These are phyloP conservation scores for Coniella vitis DNA, from an alignment of 2,329 filamentous ascomycete species.

Conservation along the genomic window DNA sequence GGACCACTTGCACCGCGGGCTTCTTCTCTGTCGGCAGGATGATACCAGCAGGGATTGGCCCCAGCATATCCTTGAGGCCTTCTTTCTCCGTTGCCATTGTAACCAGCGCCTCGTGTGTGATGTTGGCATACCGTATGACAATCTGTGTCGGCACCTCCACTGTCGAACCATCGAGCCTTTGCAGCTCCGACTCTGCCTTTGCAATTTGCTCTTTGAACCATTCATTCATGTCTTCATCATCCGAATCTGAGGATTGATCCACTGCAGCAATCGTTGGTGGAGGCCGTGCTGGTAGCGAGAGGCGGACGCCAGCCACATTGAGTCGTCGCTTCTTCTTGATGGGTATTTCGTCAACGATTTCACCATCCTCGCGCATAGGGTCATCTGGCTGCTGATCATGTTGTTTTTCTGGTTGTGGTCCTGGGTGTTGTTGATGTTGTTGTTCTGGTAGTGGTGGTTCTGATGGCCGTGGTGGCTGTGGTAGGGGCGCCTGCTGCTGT, in stretches of 20 bases:
- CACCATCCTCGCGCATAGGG: conserved; percentile 12
- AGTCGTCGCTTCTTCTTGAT: conserved; percentile 22
- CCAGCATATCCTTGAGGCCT: conserved; percentile 36
- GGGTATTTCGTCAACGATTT: conserved; percentile 13
- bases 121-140: conserved; percentile 38
- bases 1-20: conserved; percentile 16
- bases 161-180: conserved; percentile 35
- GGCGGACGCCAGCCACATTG: conserved; percentile 27
- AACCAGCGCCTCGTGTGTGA: conserved; percentile 43
- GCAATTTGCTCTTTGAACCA: conserved; percentile 48
- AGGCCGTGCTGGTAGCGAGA: conserved; percentile 34
- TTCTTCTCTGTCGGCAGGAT: conserved; percentile 17
- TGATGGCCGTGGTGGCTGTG: too few relatives aligned
- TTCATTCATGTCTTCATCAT: conserved; percentile 53
- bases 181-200: conserved; percentile 43
- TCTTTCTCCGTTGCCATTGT: conserved; percentile 40
- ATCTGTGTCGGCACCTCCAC: conserved; percentile 34
- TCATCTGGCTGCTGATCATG: neutral
- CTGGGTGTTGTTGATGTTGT: conserved; percentile 4
- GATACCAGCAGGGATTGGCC: conserved; percentile 31
- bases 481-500: too few relatives aligned
- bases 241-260: conserved; percentile 45
- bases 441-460: neutral
- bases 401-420: too few relatives aligned
- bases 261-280: conserved; percentile 22